A percentile compares a stretch with the other conserved stretches of the same genome.
Conservation (phyloP, 306 rosid genomes). For the Canavalia ensiformis region DNA sequence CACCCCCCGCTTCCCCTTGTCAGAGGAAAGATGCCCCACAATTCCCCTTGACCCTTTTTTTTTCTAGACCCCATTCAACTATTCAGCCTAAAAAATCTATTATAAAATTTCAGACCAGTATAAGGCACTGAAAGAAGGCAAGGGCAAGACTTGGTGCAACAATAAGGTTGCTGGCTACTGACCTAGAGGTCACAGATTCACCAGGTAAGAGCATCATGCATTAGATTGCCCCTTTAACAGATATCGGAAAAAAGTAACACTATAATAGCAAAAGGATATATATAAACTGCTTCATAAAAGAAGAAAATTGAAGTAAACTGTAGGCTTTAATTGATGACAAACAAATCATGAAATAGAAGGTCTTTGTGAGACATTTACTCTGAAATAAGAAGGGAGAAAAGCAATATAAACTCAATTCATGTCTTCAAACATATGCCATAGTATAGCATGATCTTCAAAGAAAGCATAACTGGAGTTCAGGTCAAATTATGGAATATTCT, state of each 20-base stretch:
- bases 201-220: neutral
- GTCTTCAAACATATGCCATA: constrained; percentile 18
- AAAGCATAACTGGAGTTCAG: constrained; percentile 12
- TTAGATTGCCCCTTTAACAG: no score
- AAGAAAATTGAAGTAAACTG: constrained; percentile 16
- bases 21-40: neutral
- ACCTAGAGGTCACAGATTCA: neutral
- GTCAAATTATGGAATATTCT: constrained; percentile 3
- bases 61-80: neutral
- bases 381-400: neutral
- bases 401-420: constrained; percentile 7
- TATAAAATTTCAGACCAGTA: neutral
- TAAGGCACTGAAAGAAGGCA: neutral
- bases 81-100: neutral
- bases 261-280: neutral
- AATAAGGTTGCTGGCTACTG: neutral
- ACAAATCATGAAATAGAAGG: neutral
- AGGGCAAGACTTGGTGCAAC: neutral
- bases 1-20: no score
- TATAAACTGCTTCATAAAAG: constrained; percentile 28
- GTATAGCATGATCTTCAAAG: constrained; percentile 36
- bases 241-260: neutral
- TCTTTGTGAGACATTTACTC: constrained; percentile 7
- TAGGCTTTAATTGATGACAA: constrained; percentile 21
- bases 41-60: neutral